phyloP scores from a whole-genome alignment of 2,329 filamentous ascomycete species.

The Coniochaeta sp. region DNA sequence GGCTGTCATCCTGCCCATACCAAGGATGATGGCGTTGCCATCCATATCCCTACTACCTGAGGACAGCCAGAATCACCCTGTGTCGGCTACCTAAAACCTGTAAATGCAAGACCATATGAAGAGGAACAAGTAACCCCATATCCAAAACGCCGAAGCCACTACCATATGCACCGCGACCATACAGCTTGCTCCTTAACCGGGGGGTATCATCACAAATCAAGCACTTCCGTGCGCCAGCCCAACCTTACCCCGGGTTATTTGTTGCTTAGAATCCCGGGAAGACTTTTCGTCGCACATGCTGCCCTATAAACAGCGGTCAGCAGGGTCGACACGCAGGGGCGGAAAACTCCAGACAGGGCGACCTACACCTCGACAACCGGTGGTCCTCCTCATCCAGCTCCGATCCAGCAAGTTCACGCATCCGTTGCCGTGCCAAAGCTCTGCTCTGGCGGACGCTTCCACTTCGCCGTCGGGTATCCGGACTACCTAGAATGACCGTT shows the following conservation, averaged over 20 bases:
- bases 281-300: slow-evolving; percentile 10
- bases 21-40: background rate
- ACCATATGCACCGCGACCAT: background rate
- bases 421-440: slow-evolving; percentile 14
- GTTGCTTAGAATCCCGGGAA: slow-evolving; percentile 15
- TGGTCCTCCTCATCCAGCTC: slow-evolving; percentile 11
- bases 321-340: too few species aligned
- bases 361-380: slow-evolving; percentile 14
- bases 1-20: background rate
- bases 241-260: background rate
- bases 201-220: slow-evolving; percentile 12
- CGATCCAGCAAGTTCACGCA: slow-evolving; percentile 19
- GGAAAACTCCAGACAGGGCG: too few species aligned
- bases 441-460: background rate
- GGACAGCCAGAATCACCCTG: background rate
- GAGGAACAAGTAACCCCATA: background rate
- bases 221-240: background rate
- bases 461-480: background rate
- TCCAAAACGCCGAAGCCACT: background rate
- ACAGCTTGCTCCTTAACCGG: background rate
- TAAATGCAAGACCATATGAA: background rate
- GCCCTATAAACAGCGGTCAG: too few species aligned
- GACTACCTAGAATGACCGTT: background rate
- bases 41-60: background rate
- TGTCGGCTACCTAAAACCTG: background rate